These are phyloP conservation scores for Trichoderma sp. DNA, from an alignment of 2,329 filamentous ascomycete species.

Conservation along the genomic window DNA sequence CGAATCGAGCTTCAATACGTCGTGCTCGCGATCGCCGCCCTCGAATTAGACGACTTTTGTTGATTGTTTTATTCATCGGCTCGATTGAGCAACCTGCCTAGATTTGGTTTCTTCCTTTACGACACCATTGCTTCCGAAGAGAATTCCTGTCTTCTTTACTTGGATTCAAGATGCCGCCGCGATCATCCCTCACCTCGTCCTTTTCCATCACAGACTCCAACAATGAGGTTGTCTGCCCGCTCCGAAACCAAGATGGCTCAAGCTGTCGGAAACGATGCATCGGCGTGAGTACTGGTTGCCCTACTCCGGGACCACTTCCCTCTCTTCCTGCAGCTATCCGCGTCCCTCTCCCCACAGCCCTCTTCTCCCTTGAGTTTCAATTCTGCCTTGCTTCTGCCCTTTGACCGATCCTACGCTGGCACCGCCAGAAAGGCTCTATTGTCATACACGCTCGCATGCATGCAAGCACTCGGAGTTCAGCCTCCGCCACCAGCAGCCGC, in stretches of 20 bases:
- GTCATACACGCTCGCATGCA: background rate
- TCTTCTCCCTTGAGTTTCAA: background rate
- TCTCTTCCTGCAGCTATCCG: background rate
- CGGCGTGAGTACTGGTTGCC: slow-evolving; percentile 70
- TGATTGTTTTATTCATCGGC: slow-evolving; percentile 24
- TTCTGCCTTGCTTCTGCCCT: background rate
- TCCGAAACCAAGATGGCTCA: slow-evolving; percentile 94
- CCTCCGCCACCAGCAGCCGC: slow-evolving; percentile 28
- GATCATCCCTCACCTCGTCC: slow-evolving; percentile 81
- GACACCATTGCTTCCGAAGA: slow-evolving; percentile 24
- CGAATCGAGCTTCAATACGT: slow-evolving; percentile 19
- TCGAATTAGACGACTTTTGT: slow-evolving; percentile 31
- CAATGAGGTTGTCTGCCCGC: slow-evolving; percentile 95
- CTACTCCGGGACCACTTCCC: slow-evolving; percentile 4
- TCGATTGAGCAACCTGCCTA: slow-evolving; percentile 35
- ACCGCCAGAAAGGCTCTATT: background rate
- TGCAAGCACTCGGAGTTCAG: background rate
- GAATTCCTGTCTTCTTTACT: slow-evolving; percentile 37
- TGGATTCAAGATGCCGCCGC: slow-evolving; percentile 81
- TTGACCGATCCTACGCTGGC: background rate
- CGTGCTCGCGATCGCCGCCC: slow-evolving; percentile 28
- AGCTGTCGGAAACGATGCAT: slow-evolving; percentile 97
- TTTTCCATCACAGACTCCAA: slow-evolving; percentile 91
- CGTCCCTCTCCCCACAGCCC: background rate
- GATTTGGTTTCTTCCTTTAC: slow-evolving; percentile 26